Conservation (phyloP, 768 basidiomycete genomes). For the Mycena amicta region DNA sequence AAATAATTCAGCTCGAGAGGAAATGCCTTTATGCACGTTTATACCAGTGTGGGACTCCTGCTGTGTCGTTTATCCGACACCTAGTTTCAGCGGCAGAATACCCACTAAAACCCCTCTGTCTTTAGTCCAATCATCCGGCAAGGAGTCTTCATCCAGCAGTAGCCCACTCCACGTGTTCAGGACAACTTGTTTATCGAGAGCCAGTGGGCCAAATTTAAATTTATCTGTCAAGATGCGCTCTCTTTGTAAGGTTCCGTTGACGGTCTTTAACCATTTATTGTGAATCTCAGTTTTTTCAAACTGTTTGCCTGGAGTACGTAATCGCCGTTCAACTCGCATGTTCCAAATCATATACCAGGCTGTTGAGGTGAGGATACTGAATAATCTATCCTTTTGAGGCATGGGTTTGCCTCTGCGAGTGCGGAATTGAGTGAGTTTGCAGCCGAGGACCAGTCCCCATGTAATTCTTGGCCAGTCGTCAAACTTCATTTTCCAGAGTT, state of each 20-base stretch:
- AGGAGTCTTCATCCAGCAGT: neutral
- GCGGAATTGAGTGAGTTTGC: neutral
- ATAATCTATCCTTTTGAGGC: neutral
- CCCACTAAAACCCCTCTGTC: neutral
- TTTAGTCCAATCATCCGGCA: neutral
- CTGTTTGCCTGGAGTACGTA: neutral
- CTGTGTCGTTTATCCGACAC: neutral
- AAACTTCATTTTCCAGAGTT: neutral
- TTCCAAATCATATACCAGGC: neutral
- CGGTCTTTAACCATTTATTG: slow-evolving; percentile 1
- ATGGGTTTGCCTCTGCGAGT: neutral
- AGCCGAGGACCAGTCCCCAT: neutral
- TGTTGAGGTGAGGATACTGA: neutral
- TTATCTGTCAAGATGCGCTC: slow-evolving; percentile 1
- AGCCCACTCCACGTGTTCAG: neutral
- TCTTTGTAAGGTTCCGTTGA: neutral
- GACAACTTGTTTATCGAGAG: neutral
- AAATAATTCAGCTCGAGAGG: neutral
- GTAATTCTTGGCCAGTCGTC: neutral
- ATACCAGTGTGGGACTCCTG: slow-evolving; percentile 4
- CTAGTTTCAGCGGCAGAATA: neutral
- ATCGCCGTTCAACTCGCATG: neutral
- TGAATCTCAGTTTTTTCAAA: neutral
- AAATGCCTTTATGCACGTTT: slow-evolving; percentile 1
- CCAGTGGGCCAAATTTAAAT: neutral